Base-by-base conservation (phyloP, 495 filamentous ascomycete genomes). In the Xylaria cubensis region DNA sequence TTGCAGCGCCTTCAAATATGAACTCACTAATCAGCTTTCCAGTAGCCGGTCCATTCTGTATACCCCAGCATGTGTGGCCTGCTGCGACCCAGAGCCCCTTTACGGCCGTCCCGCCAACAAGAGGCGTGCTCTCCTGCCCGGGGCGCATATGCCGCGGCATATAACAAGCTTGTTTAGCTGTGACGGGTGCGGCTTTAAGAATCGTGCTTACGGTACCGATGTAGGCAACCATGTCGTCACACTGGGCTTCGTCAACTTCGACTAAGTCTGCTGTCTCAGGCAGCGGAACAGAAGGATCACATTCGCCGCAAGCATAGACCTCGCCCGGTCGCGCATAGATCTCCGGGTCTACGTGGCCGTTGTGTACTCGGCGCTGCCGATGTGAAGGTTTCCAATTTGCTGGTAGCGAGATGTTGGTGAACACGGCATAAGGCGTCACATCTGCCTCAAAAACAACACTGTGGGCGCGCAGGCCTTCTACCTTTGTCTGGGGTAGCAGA, bases 21-120 rank as follows among this genome's bases (percentile, higher is more conserved):
- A 96, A 88, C 77, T 95, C 94, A 70, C 92, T 93, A 83, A 99
- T 92, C 46, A 97, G 81, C 84, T 92, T 94, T 4, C 95, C 96
- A 24, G 95, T 98, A 8, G 89, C 97, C 5, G 95, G 94, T 3
- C 90, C 94, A 85, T 99, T 99, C 81, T 98, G 95, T 64, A 99
- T 97, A 19, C 95, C 95, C 96, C 96, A 98, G 81, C 96, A 98
- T 4, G 94, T 97, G 82, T 99, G 96, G 15, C 96, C 96, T 8
- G 93, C 87, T 3, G 97, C 96, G 72, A 99, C 82, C 78, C 94
- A 90, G 46, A 98, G 76, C 0, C 97, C 94, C 29, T 90, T 89
- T 1, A 91, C 88, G 5, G 89, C 86, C 29, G 94, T 93, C 72
- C 88, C 82, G 1, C 94, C 96, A 42, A 98, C 87, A 39, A 98